These are phyloP conservation scores for Silene uniflora DNA, from an alignment of 148 eudicot genomes.

Conservation along the genomic window DNA sequence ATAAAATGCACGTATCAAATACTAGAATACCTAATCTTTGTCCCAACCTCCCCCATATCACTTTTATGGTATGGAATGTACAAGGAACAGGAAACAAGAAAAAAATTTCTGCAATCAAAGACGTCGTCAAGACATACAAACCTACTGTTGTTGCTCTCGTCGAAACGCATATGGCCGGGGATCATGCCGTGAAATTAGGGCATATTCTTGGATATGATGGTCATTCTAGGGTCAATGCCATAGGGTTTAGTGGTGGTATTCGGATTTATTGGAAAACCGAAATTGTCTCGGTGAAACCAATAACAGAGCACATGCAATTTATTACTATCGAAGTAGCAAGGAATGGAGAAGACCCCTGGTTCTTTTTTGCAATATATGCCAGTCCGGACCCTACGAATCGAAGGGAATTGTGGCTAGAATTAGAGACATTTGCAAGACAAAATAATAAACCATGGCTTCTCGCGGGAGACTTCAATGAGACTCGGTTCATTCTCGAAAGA, in stretches of 20 bases:
- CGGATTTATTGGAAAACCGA: conserved; percentile 5
- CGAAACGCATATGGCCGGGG: conserved; percentile 9
- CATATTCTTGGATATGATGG: background rate
- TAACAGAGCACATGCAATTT: background rate
- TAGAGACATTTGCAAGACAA: background rate
- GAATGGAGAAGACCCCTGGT: background rate
- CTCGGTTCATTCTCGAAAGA: background rate
- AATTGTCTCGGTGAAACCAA: background rate
- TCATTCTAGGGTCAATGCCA: background rate
- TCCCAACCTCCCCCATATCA: no score
- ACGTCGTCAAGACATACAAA: background rate
- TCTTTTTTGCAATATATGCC: background rate
- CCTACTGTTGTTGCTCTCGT: background rate
- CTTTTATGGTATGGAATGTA: conserved; percentile 14
- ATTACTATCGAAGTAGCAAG: background rate
- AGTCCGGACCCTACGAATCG: background rate
- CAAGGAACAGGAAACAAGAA: background rate
- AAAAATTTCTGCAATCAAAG: background rate
- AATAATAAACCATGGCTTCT: background rate
- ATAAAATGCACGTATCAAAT: no score
- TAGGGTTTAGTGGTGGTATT: background rate
- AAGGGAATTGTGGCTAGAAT: background rate
- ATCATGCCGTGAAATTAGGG: background rate
- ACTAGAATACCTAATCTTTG: no score
- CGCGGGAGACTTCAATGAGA: background rate